Conservation (phyloP, 352 stramenopile species). For the Phytophthora syringae region DNA sequence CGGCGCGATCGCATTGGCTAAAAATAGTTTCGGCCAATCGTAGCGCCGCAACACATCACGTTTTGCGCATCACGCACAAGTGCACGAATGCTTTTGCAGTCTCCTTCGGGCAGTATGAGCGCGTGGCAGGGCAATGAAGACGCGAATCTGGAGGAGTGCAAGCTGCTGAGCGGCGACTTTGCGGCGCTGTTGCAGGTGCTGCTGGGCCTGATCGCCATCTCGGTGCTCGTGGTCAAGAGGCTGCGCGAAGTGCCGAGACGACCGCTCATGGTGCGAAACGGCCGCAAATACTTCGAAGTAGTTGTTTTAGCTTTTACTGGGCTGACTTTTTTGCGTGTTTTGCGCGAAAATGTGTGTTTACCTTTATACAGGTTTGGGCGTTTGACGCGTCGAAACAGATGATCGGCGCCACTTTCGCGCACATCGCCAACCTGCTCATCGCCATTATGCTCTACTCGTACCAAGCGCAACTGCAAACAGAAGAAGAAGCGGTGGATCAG, state of each 20-base stretch:
- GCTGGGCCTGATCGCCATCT: constrained; percentile 84
- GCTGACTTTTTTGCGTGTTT: background rate
- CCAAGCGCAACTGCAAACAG: constrained; percentile 44
- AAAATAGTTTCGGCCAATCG: background rate
- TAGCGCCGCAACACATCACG: background rate
- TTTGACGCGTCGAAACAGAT: constrained; percentile 91
- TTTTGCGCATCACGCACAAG: background rate
- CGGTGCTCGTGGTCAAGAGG: constrained; percentile 82
- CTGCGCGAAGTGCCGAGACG: constrained; percentile 74
- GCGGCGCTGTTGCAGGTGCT: constrained; percentile 78
- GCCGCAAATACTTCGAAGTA: background rate
- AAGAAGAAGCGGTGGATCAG: constrained; percentile 57
- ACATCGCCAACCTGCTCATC: constrained; percentile 88
- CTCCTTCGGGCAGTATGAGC: constrained; percentile 28
- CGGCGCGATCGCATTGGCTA: no score
- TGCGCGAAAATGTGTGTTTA: background rate
- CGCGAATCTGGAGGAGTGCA: constrained; percentile 64
- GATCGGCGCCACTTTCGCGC: constrained; percentile 83
- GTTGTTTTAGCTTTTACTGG: constrained; percentile 4
- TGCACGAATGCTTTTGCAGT: constrained; percentile 7
- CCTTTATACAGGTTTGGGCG: constrained; percentile 77
- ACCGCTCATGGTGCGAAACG: constrained; percentile 65
- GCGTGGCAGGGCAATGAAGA: constrained; percentile 42
- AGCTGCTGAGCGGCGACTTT: constrained; percentile 82
- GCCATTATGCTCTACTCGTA: constrained; percentile 86